Conservation (phyloP, 305 asterid genomes). For the Fraxinus latifolia region DNA sequence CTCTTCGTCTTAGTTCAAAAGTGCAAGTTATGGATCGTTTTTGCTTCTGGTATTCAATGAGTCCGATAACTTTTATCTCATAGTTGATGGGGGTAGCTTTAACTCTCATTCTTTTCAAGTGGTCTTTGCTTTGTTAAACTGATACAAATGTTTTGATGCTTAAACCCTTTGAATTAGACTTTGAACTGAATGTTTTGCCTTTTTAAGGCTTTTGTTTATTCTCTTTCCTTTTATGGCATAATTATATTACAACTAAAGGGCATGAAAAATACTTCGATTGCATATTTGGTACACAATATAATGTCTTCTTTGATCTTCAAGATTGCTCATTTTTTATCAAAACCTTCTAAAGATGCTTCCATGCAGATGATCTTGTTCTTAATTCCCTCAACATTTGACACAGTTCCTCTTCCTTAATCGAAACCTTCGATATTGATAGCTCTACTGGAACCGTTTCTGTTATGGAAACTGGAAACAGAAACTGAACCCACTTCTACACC, state of each 20-base stretch:
- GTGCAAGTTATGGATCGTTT: too few species aligned
- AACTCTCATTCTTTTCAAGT: conserved; percentile 5
- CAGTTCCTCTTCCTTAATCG: background rate
- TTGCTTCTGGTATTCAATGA: background rate
- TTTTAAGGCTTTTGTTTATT: background rate
- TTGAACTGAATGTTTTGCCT: background rate
- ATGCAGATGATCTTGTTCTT: background rate
- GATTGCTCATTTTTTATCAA: background rate
- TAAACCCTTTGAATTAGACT: background rate
- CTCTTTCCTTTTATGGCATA: background rate
- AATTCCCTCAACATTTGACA: background rate
- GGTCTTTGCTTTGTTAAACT: conserved; percentile 3
- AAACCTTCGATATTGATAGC: background rate
- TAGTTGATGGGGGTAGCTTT: background rate
- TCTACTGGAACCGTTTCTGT: too few species aligned
- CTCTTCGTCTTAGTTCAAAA: conserved; percentile 30
- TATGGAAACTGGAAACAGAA: too few species aligned
- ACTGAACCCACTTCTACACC: background rate
- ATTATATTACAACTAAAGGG: background rate
- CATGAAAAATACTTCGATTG: background rate
- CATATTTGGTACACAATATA: background rate
- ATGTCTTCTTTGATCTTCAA: background rate
- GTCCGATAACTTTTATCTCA: background rate
- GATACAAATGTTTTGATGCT: background rate
- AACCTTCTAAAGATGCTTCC: background rate